Percentiles rank a stretch among this genome's conserved stretches.
Conservation (phyloP, 1,284 basidiomycete genomes). For the Austropuccinia psidii region DNA sequence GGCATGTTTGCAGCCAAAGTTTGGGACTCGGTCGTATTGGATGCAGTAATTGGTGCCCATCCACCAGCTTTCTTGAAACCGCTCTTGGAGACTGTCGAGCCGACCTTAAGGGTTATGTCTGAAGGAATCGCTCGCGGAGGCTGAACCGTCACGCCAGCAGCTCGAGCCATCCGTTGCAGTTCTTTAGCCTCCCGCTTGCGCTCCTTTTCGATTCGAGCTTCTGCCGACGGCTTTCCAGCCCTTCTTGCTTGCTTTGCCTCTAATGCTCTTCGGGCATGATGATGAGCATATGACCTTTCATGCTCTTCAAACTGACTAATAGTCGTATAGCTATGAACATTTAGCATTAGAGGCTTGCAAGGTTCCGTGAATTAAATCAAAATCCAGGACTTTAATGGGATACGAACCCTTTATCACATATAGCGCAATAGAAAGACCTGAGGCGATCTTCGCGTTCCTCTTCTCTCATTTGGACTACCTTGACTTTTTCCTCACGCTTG, state of each 20-base stretch:
- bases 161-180: slow-evolving; percentile 25
- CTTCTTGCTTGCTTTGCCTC: slow-evolving; percentile 29
- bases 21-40: background rate
- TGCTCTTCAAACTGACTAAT: slow-evolving; percentile 37
- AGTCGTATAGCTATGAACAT: slow-evolving; percentile 24
- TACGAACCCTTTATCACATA: slow-evolving; percentile 37
- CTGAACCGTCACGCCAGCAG: slow-evolving; percentile 28
- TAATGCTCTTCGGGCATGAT: slow-evolving; percentile 28
- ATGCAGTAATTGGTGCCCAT: background rate
- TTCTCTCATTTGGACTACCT: slow-evolving; percentile 20
- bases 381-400: background rate
- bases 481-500: slow-evolving; percentile 33
- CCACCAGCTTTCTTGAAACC: slow-evolving; percentile 5
- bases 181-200: slow-evolving; percentile 33
- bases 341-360: no score
- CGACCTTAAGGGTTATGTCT: background rate
- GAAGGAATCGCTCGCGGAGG: no score
- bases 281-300: slow-evolving; percentile 37
- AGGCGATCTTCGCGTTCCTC: slow-evolving; percentile 30
- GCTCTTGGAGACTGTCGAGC: background rate
- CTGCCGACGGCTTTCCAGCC: slow-evolving; percentile 1
- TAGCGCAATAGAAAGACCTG: slow-evolving; percentile 30
- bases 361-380: background rate
- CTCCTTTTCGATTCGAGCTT: slow-evolving; percentile 30
- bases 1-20: background rate